Evolutionary conservation across 1,284 basidiomycete species (phyloP), one percentile per base, ranked within the genome.

Genomic region (Apiotrichum domesticum): DNA sequence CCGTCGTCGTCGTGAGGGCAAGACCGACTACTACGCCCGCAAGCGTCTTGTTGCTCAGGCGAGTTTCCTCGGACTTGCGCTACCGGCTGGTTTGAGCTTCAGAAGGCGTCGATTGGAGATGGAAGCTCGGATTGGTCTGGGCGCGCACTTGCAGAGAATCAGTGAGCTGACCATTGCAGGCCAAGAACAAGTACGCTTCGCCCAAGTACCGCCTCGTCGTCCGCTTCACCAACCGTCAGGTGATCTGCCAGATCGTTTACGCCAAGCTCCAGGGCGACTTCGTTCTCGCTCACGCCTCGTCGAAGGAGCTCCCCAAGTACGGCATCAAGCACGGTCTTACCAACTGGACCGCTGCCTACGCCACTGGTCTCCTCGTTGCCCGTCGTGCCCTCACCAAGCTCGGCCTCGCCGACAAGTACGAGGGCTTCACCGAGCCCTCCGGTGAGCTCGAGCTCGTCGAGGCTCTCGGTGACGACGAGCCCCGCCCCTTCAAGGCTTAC

Each of bases 181-280:
- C 95, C 66, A 99, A 98, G 85, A 98, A 98, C 87, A 98, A 98
- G 84, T 98, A 98, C 82, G 95, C 96, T 72, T 90, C 92, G 41
- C 94, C 93, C 63, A 98, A 98, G 82, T 98, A 97, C 83, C 90
- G 95, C 62, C 86, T 98, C 50, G 94, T 97, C 45, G 96, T 98
- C 72, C 92, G 96, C 70, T 93, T 97, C 84, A 92, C 90, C 69
- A 95, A 96, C 84, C 88, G 83, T 79, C 85, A 93, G 72, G 84
- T 94, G 78, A 90, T 92, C 75, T 85, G 85, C 67, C 91, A 98
- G 80, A 87, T 99, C 71, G 84, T 93, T 75, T 97, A 97, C 77
- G 93, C 96, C 68, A 96, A 96, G 75, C 83, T 99, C 67, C 90
- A 94, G 78, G 96, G 96, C 68, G 96, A 99, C 80, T 88, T 95